These are phyloP conservation scores for Scheffersomyces spartinae DNA, from an alignment of 805 yeast species.

Conservation along the genomic window DNA sequence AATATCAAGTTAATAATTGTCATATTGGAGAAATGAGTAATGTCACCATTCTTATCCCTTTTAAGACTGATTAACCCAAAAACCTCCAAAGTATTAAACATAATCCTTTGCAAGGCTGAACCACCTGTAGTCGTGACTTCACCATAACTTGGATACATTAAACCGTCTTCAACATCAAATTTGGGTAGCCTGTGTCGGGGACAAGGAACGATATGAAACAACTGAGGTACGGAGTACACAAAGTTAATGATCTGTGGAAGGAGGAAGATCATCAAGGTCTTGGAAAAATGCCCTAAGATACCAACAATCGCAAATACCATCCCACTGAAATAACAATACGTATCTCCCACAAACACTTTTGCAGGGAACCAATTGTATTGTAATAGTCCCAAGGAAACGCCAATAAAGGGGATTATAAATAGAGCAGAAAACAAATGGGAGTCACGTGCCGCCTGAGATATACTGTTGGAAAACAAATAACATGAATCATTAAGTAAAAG, in stretches of 20 bases:
- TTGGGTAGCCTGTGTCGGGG: conserved; percentile 92
- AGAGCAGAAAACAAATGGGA: conserved; percentile 77
- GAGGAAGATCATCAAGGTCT: conserved; percentile 77
- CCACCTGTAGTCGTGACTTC: conserved; percentile 17
- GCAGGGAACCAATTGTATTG: conserved; percentile 88
- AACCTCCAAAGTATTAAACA: conserved; percentile 36
- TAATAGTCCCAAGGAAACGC: conserved; percentile 68
- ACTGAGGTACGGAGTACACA: conserved; percentile 83
- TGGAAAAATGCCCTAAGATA: conserved; percentile 90
- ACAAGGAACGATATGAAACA: conserved; percentile 78
- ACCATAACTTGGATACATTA: conserved; percentile 53
- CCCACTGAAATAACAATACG: conserved; percentile 95
- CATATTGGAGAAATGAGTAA: conserved; percentile 57
- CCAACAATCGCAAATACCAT: conserved; percentile 98
- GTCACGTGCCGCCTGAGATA: conserved; percentile 48
- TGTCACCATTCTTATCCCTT: conserved; percentile 10
- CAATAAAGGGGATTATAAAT: conserved; percentile 74
- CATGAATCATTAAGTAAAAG: conserved; percentile 67
- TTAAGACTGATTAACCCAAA: conserved; percentile 35
- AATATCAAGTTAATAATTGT: conserved; percentile 76
- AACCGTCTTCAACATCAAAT: conserved; percentile 54
- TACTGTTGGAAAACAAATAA: conserved; percentile 38
- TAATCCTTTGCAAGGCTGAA: conserved; percentile 16
- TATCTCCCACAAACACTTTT: conserved; percentile 90
- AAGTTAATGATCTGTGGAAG: conserved; percentile 89